Evolutionary conservation across 306 rosid species (phyloP), one percentile per base, ranked within the genome.

Genomic region (Datisca glomerata): DNA sequence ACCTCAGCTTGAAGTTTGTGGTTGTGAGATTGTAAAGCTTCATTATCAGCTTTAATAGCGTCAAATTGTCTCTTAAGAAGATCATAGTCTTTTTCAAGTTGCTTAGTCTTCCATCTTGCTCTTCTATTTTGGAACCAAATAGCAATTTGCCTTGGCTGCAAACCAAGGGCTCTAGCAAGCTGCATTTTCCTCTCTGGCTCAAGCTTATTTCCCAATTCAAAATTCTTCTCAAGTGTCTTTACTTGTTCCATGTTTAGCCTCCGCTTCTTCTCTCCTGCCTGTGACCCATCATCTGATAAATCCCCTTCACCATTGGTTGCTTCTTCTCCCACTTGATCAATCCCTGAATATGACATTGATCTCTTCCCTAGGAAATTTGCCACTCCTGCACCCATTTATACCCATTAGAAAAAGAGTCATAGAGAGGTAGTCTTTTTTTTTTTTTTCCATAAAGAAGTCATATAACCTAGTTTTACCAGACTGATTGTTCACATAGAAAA

Each of bases 51-150:
- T 53, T 53, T 53, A 25, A 42, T 42, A 31, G 59, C 50, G 7
- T 53, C 59, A 20, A 53, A 53, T 43, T 53, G 59, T 21, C 41
- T 41, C 6, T 53, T 53, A 25, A 53, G 59, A 9, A 41, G 41
- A 14, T 53, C 59, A 5, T 53, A 53, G 24, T 53, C 59, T 42
- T 53, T 53, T 18, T 53, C 59, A 2, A 53, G 41, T 8, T 53
- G 59, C 32, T 53, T 53, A 1, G 49, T 53, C 23, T 53, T 53
- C 59, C 59, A 53, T 8, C 59, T 11, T 3, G 59, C 59, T 35
- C 59, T 53, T 10, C 59, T 42, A 32, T 53, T 53, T n/a, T 53
- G 59, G 22, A 53, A 53, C 59, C 59, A 53, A 31, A 53, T 53
- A 20, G 59, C 59, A 29, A 53, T 53, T 16, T 53, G 59, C n/a